Base-by-base conservation (phyloP, 176 grass and related monocot genomes). In the Metroxylon sagu region DNA sequence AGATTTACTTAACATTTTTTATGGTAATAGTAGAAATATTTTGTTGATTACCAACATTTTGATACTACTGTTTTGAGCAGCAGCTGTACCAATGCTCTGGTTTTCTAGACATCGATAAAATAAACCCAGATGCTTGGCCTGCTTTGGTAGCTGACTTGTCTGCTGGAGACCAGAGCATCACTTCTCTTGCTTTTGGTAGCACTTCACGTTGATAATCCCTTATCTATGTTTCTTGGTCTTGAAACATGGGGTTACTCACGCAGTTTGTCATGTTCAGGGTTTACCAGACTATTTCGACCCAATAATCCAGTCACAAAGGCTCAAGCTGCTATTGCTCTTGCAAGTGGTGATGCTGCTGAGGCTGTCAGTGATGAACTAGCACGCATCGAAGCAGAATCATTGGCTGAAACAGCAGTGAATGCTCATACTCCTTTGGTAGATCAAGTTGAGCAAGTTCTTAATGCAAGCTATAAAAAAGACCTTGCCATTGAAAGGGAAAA, bases 81-180 rank as follows among this genome's bases (percentile, higher is more conserved):
- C 68, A 54, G 57, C 68, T 97, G 58, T 91, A 78, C 69, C 80
- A 74, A 71, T 77, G 53, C 8, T 85, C 81, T 58, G 92, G 87
- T n/a, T 97, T 78, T 66, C 85, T 91, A 73, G 92, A 97, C 35
- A 77, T 97, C 35, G 81, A 97, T 64, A 97, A 83, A 75, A 97
- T 97, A 88, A 82, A 85, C 30, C 50, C 72, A 76, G 87, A 85
- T 77, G 84, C 78, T 3, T 97, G 92, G 92, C 92, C 92, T 57
- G 81, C 87, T 81, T 83, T 97, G 72, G 75, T 68, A 2, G 75
- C 81, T 61, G 92, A 97, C 70, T 68, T 91, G 71, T 43, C 52
- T 77, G 80, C 78, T 66, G 92, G 81, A 73, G 92, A 91, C 60
- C 87, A 91, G 76, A 82, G 92, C 84, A 91, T 97, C 49, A 83